Evolutionary conservation across 192 early-diverging fungal genomes (phyloP).

Genomic region (Umbelopsis isabellina): DNA sequence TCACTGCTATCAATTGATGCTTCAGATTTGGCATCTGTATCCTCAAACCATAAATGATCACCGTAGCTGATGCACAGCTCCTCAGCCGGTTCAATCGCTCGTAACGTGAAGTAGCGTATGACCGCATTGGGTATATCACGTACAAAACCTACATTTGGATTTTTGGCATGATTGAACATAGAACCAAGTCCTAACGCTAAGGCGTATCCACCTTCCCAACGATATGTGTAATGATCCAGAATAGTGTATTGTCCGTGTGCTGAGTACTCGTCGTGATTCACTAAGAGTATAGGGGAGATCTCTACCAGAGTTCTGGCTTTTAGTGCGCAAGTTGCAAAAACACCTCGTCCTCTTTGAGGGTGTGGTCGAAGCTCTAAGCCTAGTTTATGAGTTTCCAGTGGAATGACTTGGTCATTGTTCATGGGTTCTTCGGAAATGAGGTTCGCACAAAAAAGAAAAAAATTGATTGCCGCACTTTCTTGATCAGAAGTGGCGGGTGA

Average conservation of each 20-base stretch:
- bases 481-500: too few relatives aligned
- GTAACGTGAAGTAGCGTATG: slow-evolving; percentile 58
- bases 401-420: slow-evolving; percentile 9
- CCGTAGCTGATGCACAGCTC: slow-evolving; percentile 74
- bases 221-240: slow-evolving; percentile 70
- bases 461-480: too few relatives aligned
- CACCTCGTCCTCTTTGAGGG: slow-evolving; percentile 59
- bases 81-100: slow-evolving; percentile 56
- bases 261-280: slow-evolving; percentile 56
- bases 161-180: slow-evolving; percentile 67
- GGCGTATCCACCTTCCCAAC: slow-evolving; percentile 62
- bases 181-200: slow-evolving; percentile 67
- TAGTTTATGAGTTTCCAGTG: slow-evolving; percentile 26
- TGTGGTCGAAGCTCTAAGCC: slow-evolving; percentile 54
- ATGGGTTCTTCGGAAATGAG: neutral
- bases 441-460: neutral
- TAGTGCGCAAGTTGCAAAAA: slow-evolving; percentile 51
- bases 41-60: slow-evolving; percentile 65
- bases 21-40: slow-evolving; percentile 34
- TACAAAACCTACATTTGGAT: slow-evolving; percentile 64
- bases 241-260: slow-evolving; percentile 58
- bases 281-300: slow-evolving; percentile 62
- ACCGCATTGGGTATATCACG: slow-evolving; percentile 56
- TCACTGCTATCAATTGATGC: neutral
- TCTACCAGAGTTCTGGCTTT: slow-evolving; percentile 49